Base-by-base conservation (phyloP, 805 yeast genomes). In the Monosporozyma solicola region DNA sequence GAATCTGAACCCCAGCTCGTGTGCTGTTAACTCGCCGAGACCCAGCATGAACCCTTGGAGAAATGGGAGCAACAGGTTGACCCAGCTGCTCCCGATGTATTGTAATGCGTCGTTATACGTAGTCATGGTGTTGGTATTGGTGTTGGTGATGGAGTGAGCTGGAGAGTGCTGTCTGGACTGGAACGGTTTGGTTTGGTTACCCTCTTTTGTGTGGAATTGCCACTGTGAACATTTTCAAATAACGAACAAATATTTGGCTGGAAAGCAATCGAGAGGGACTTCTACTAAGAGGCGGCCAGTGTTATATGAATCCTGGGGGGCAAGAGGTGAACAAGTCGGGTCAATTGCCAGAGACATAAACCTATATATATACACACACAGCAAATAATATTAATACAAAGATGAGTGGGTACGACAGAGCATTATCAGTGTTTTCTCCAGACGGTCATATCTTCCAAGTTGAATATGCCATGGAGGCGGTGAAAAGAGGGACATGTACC, bases 321-420 rank as follows among this genome's bases (percentile, higher is more conserved):
- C 29, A 27, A 27, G 7, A 27, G 29, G 8, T 20, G 20, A 20
- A 20, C 20, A 20, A 20, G 20, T 20, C 20, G 20, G 20, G 20
- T 20, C 20, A 20, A 20, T 20, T 20, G 20, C 20, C 20, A 20
- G 20, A 20, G 20, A 20, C 20, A 20, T 20, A 20, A 20, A 20
- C 20, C 20, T 20, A 20, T 20, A 20, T 20, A 20, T 20, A 20
- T 20, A 20, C 2, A 13, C 20, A 27, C 4, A 49, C 39, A 32
- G 15, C 31, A 44, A 9, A 15, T 2, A 10, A 16, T n/a, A 64
- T 1, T 20, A 20, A 20, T 20, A 20, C 20, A 20, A 20, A 16
- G 47, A 92, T 92, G 99, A 88, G 97, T 79, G 98, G 99, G 57
- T 92, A 92, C 96, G 99, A 92, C 73, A 83, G 98, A 80, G 99